phyloP scores from a whole-genome alignment of 495 filamentous ascomycete species.

The Amphirosellinia nigrospora region DNA sequence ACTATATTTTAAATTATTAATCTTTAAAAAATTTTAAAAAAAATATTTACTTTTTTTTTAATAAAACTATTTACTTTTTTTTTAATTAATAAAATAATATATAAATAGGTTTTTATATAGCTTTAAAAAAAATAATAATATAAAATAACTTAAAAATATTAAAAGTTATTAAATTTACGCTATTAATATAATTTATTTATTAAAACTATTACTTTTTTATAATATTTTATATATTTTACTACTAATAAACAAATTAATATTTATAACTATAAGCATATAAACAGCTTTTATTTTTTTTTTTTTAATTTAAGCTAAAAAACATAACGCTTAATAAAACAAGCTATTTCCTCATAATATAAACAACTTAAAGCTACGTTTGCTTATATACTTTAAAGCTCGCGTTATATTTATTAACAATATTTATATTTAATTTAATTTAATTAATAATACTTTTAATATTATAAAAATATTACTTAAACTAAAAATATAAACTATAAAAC shows the following conservation, averaged over 20 bases:
- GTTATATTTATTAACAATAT: too few relatives aligned
- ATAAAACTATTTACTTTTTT: not conserved
- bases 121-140: not conserved
- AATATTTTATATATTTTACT: not conserved
- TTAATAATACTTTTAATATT: too few relatives aligned
- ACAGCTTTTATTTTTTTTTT: not conserved
- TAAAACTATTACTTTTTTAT: too few relatives aligned
- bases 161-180: too few relatives aligned
- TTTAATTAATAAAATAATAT: not conserved
- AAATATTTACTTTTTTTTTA: not conserved
- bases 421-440: too few relatives aligned
- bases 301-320: not conserved
- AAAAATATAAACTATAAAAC: not conserved
- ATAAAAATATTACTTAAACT: too few relatives aligned
- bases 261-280: not conserved
- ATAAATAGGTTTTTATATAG: not conserved
- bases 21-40: not conserved
- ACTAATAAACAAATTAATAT: not conserved
- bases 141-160: too few relatives aligned
- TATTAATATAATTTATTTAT: too few relatives aligned
- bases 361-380: not conserved
- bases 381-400: not conserved
- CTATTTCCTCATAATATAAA: not conserved
- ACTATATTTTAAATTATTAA: not conserved
- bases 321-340: not conserved